Base-by-base conservation (phyloP, 225 moss, liverwort and hornwort genomes). In the Ulota crispa region DNA sequence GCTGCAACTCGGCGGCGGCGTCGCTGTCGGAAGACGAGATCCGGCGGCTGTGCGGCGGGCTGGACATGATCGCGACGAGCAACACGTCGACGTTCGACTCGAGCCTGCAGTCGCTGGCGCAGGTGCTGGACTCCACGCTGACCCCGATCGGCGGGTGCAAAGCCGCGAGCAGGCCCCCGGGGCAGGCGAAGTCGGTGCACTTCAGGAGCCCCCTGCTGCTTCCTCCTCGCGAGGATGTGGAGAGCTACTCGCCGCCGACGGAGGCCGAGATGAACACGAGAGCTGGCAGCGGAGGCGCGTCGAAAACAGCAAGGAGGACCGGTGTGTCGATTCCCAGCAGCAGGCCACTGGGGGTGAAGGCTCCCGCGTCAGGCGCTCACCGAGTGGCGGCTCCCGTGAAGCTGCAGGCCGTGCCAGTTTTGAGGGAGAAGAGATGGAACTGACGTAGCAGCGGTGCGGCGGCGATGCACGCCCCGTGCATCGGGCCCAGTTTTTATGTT, bases 361-460 rank as follows among this genome's bases (percentile, higher is more conserved):
- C 31, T 13, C 32, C 80, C 19, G 75, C 34, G 0, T 27, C 83
- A 1, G 83, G 68, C 30, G 11, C 90, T 13, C 81, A 88, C 76
- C 83, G 90, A 56, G 91, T 88, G 55, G 79, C 52, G 63, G 80
- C 75, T 26, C 23, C 80, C 26, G 78, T 73, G 55, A 85, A 83
- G 75, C 19, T 74, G n/a, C 82, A 82, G 60, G 64, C 80, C 45
- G 74, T 64, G 28, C 75, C 86, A 32, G 75, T 82, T 78, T 73
- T 85, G 83, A 59, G 88, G 72, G 91, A 91, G 78, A 91, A 91
- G 76, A 75, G 91, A 50, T 91, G 91, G 91, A 91, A 91, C 78
- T 50, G 50, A 50, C 16, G 50, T 50, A 26, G 62, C 50, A 26
- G 62, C 50, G 26, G 30, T 31, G 43, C 9, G 9, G 66, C 65